phyloP scores from a whole-genome alignment of 1,284 basidiomycete genomes.

The Apiotrichum brassicae region DNA sequence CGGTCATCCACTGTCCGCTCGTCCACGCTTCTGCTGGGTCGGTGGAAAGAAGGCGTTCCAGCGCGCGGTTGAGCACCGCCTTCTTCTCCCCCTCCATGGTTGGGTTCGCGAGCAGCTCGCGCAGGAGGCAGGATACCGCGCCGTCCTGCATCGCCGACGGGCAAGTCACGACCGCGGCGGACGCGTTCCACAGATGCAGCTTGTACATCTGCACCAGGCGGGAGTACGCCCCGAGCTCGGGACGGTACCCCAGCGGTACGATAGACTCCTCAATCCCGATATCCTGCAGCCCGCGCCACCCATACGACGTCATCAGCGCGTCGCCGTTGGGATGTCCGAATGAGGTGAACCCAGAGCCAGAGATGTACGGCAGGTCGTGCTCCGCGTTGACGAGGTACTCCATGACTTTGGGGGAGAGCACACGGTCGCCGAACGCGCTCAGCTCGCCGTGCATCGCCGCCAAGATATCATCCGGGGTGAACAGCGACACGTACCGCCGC shows the following conservation, averaged over 20 bases:
- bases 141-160: conserved; percentile 18
- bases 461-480: background rate
- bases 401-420: conserved; percentile 2
- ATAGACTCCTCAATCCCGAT: conserved; percentile 11
- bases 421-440: conserved; percentile 1
- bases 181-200: conserved; percentile 11
- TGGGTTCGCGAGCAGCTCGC: conserved; percentile 1
- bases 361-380: conserved; percentile 11
- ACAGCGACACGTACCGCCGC: conserved; percentile 2
- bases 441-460: background rate
- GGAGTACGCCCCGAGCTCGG: conserved; percentile 2
- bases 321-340: conserved; percentile 12
- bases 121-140: conserved; percentile 1
- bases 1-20: conserved; percentile 79
- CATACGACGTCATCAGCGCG: conserved; percentile 9
- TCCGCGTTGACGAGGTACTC: conserved; percentile 12
- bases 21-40: conserved; percentile 61
- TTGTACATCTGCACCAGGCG: conserved; percentile 17
- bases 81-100: background rate
- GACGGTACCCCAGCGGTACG: conserved; percentile 11
- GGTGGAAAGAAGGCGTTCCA: conserved; percentile 7
- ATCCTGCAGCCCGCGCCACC: conserved; percentile 16
- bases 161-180: conserved; percentile 9
- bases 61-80: conserved; percentile 5
- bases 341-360: conserved; percentile 9